Evolutionary conservation across 2,329 filamentous ascomycete species (phyloP), one percentile per base, ranked within the genome.

Genomic region (Microascus cirrosus): DNA sequence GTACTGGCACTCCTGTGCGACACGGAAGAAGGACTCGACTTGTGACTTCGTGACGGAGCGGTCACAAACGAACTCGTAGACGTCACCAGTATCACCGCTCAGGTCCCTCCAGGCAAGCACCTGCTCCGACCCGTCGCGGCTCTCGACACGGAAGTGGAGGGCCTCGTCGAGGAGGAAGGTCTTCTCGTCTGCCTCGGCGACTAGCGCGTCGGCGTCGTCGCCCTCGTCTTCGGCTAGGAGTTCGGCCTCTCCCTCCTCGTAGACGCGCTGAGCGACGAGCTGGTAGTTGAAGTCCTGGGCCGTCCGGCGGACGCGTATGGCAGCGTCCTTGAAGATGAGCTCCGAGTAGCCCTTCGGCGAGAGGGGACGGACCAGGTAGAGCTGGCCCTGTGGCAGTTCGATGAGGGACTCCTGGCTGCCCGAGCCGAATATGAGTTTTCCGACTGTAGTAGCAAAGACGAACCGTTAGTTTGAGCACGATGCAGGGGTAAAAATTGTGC

Each of bases 41-140:
- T 92, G 87, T 54, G 84, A 79, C 2, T 84, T 75, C 32, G 84
- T 77, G 50, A 88, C 82, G 13, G 85, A 85, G 45, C 78, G 71
- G 73, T 97, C 94, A 75, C 92, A 97, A 62, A 99, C 89, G 69
- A 97, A 99, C 71, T 99, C 93, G 79, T 90, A 99, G n/a, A 97
- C 80, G 71, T 99, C 94, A 57, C 91, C 93, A 35, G 84, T 81
- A 76, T 99, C 94, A 59, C 94, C 94, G 65, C 91, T 96, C 60
- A 97, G 75, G 68, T 99, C 94, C 64, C 88, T 86, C 94, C 94
- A 99, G 60, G 93, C 93, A 62, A 99, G 81, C 10, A 97, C 85
- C 67, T 88, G 90, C 65, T 95, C 89, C 24, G 88, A 89, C 42
- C 84, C 85, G 62, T 90, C 84, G 62, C 92, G 82, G 62, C 87